Evolutionary conservation across 345 rosid species (phyloP), one percentile per base, ranked within the genome.

Genomic region (Carallia brachiata): DNA sequence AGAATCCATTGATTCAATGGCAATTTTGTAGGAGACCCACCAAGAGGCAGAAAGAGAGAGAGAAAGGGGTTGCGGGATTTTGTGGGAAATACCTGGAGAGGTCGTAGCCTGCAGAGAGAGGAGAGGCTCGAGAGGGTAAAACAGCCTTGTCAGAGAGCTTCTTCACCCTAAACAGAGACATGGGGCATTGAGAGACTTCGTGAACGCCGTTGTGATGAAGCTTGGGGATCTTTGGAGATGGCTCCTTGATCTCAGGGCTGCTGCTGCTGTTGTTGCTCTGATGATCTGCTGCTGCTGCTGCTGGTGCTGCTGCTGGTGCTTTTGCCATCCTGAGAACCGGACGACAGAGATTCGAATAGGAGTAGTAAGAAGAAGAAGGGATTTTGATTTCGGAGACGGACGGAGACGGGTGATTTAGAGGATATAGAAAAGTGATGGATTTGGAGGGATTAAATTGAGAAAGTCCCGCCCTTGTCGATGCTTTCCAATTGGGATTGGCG

Each of bases 31-130:
- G 13, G 13, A 52, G 16, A 52, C 55, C n/a, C 5, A 10, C 23
- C 55, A 52, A 2, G 4, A 15, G 5, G n/a, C 23, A 23, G 23
- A 23, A 23, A 23, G 23, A 23, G 23, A 23, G 23, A 23, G 23
- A 23, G 23, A 23, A 23, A 23, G 23, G 23, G 23, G 23, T 23
- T 23, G 23, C 0, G 55, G 55, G 16, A 15, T 17, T 19, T 17
- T 17, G 7, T 52, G 34, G n/a, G 55, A 39, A 6, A 2, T 58
- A 84, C 87, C 85, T 90, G 4, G 93, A 88, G 40, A 92, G 96
- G 81, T 88, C 97, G 58, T 85, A 90, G 6, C 98, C 97, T 0
- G 99, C 96, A 0, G 97, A 79, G 57, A 95, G 87, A 30, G 84
- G 76, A 3, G 97, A 94, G 4, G 76, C 96, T 71, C 90, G 79